Base-by-base conservation (phyloP, 352 stramenopile genomes). In the Globisporangium cystogenes region DNA sequence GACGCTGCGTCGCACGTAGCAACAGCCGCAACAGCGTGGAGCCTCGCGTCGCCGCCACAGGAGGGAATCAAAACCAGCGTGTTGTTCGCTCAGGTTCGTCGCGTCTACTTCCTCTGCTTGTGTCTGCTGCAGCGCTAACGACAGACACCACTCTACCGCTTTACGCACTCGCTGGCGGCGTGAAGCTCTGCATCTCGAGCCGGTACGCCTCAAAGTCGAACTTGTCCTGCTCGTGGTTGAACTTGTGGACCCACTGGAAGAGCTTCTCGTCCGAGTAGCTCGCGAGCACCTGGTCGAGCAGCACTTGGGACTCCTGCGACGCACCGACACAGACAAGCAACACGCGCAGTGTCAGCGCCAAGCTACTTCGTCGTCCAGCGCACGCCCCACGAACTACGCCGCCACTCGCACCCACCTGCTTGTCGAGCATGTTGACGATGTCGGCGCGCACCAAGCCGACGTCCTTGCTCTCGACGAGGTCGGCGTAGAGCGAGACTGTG, bases 191-290 rank as follows among this genome's bases (percentile, higher is more conserved):
- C 31, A 87, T 59, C 67, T 72, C 39, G 37, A 62, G 26, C 18
- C 84, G 75, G 62, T 91, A 94, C 35, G 68, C 59, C 37, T 93
- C 82, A 68, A 93, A 94, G 59, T 93, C 82, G 55, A 96, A 96
- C 47, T 90, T 62, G 15, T 89, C 67, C 2, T 84, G 84, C 35
- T 72, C 65, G 66, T 94, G 77, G 64, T 96, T 96, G 69, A 96
- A 94, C 59, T 84, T 83, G 62, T 93, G 67, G 1, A 96, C 82
- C 50, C 72, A 82, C 7, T 80, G 56, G 55, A 72, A 90, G 20
- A 90, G 70, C 52, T 74, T 60, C 23, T 90, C 72, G 57, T 87
- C 68, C 21, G 74, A 63, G 61, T 96, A 96, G 47, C 77, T 85
- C 20, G 60, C 46, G 21, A 89, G 59, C 20, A 93, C 27, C 50